These are phyloP conservation scores for Tulasnella sp. DNA, from an alignment of 768 basidiomycete genomes.

Conservation along the genomic window DNA sequence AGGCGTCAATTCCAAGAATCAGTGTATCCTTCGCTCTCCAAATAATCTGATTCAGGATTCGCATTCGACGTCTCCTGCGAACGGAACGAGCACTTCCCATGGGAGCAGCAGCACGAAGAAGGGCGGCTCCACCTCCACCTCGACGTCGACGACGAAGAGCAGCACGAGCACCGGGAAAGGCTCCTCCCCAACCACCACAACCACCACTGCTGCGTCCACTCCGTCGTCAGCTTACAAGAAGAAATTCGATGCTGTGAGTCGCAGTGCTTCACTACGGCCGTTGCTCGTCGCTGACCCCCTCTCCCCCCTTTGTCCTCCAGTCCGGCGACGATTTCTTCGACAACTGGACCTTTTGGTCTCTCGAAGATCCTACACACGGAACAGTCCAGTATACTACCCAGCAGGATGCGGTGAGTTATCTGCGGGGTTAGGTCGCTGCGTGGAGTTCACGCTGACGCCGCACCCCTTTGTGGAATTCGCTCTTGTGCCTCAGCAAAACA, in stretches of 20 bases:
- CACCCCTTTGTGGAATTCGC: not conserved
- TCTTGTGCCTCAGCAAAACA: slow-evolving; percentile 35
- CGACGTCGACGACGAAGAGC: not conserved
- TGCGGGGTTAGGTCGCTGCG: not conserved
- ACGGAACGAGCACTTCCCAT: not conserved
- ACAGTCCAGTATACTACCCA: slow-evolving; percentile 22
- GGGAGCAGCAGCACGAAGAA: not conserved
- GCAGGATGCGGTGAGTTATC: slow-evolving; percentile 16
- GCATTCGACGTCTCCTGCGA: not conserved
- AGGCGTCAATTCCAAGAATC: not conserved
- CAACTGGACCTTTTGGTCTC: slow-evolving; percentile 26
- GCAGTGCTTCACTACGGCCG: not conserved
- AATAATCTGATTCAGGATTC: not conserved
- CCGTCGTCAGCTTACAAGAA: not conserved
- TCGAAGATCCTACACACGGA: slow-evolving; percentile 29
- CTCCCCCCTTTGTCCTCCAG: slow-evolving; percentile 12
- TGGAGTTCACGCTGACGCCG: not conserved
- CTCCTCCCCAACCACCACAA: not conserved
- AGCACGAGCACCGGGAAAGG: not conserved
- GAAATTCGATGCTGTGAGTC: not conserved
- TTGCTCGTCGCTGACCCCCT: not conserved
- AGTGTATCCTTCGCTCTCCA: not conserved
- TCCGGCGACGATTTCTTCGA: slow-evolving; percentile 29
- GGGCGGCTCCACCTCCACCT: slow-evolving; percentile 8
- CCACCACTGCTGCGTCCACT: not conserved